These are phyloP conservation scores for Aspergillus clavatus DNA, from an alignment of 2,329 filamentous ascomycete species.

Conservation along the genomic window DNA sequence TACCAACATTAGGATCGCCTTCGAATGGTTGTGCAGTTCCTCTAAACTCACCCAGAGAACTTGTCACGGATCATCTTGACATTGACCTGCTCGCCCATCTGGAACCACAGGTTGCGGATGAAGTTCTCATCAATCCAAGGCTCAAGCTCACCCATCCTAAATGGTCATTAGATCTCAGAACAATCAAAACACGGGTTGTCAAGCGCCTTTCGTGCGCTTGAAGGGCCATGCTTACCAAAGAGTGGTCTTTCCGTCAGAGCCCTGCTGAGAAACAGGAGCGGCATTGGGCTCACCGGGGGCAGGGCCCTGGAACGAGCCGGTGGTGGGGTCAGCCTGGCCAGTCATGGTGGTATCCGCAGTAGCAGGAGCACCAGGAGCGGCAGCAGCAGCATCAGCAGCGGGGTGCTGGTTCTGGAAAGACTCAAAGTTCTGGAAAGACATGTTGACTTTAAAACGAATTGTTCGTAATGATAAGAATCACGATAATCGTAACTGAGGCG, in stretches of 20 bases:
- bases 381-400: constrained; percentile 51
- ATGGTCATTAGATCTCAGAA: constrained; percentile 3
- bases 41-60: constrained; percentile 75
- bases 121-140: constrained; percentile 99
- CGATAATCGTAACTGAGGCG: constrained; percentile 12
- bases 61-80: constrained; percentile 99
- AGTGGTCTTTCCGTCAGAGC: constrained; percentile 53
- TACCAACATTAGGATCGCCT: constrained; percentile 40
- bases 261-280: constrained; percentile 45
- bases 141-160: constrained; percentile 97
- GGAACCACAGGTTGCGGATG: constrained; percentile 89
- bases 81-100: constrained; percentile 90
- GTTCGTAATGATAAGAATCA: constrained; percentile 16
- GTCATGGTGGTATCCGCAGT: constrained; percentile 52
- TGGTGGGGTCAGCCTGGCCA: constrained; percentile 53
- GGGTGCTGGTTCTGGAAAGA: constrained; percentile 58
- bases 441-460: constrained; percentile 35
- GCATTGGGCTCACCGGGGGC: constrained; percentile 39
- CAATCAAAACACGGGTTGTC: constrained; percentile 7
- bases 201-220: background rate
- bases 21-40: constrained; percentile 8
- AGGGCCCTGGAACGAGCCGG: constrained; percentile 48
- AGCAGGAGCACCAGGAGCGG: constrained; percentile 43
- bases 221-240: constrained; percentile 45
- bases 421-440: constrained; percentile 65